Percentiles rank a stretch among this genome's conserved stretches.
Evolutionary conservation across 1,139 yeast species (phyloP).

Genomic region (Magnusiomyces suaveolens): DNA sequence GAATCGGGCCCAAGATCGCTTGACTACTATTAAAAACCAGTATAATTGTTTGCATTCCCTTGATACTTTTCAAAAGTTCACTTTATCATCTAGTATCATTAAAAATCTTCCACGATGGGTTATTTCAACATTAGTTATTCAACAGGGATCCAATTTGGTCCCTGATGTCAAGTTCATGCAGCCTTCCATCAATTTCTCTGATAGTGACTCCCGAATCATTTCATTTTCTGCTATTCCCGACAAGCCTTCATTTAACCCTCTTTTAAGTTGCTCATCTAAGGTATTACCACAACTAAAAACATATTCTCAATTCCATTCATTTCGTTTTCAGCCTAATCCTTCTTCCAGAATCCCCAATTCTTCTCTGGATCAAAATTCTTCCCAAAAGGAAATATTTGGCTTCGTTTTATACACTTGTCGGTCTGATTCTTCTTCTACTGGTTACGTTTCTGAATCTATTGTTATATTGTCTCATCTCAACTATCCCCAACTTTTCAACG

Average conservation of each 20-base stretch:
- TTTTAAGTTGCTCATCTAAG: neutral
- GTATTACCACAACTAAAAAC: neutral
- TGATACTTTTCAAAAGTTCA: neutral
- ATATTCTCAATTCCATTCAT: conserved; percentile 20
- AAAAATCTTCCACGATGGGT: conserved; percentile 22
- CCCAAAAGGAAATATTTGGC: conserved; percentile 17
- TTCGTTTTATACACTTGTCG: conserved; percentile 23
- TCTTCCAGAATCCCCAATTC: neutral
- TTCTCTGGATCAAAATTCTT: neutral
- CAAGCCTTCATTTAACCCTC: conserved; percentile 10
- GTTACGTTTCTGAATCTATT: conserved; percentile 26
- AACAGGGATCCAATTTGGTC: conserved; percentile 31
- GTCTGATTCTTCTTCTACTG: conserved; percentile 19
- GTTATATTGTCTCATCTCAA: conserved; percentile 24
- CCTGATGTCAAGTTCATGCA: conserved; percentile 30
- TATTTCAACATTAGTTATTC: conserved; percentile 28
- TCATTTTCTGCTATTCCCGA: conserved; percentile 29
- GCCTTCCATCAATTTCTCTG: conserved; percentile 19
- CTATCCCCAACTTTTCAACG: conserved; percentile 22
- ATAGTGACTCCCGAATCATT: conserved; percentile 25
- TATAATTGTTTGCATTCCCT: neutral
- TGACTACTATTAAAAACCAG: neutral
- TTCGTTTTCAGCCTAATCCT: conserved; percentile 16
- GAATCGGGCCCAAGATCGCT: no score
- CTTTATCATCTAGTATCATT: conserved; percentile 15